These are phyloP conservation scores for Lentinula sp. DNA, from an alignment of 768 basidiomycete genomes.

Conservation along the genomic window DNA sequence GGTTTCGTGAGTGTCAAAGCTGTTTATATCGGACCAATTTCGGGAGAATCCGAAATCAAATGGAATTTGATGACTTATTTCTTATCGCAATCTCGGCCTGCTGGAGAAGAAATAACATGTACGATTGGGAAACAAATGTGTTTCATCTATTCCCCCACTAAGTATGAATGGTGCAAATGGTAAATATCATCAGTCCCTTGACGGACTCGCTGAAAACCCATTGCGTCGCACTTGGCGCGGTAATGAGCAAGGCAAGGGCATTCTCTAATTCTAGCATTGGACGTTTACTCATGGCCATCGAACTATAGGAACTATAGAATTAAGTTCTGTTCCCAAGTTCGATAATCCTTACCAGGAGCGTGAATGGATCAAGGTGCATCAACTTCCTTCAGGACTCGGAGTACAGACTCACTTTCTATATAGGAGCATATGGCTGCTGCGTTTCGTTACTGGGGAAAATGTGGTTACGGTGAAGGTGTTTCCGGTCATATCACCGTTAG, in stretches of 20 bases:
- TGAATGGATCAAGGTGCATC: constrained; percentile 21
- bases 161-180: neutral
- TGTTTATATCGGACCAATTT: neutral
- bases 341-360: constrained; percentile 19
- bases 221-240: constrained; percentile 9
- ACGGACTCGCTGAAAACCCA: constrained; percentile 5
- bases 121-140: neutral
- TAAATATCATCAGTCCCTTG: neutral
- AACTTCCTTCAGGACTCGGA: neutral
- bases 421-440: constrained; percentile 21
- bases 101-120: neutral
- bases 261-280: neutral
- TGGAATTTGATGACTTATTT: neutral
- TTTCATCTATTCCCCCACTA: neutral
- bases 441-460: constrained; percentile 18
- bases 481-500: constrained; percentile 19
- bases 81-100: neutral
- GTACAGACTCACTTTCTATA: too few species aligned
- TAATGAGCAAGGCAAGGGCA: constrained; percentile 5
- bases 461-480: constrained; percentile 19
- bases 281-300: too few species aligned
- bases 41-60: neutral
- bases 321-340: constrained; percentile 17
- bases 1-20: neutral
- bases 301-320: constrained; percentile 12